phyloP scores from a whole-genome alignment of 768 basidiomycete genomes.

The Lanmaoa pseudosensibilis region DNA sequence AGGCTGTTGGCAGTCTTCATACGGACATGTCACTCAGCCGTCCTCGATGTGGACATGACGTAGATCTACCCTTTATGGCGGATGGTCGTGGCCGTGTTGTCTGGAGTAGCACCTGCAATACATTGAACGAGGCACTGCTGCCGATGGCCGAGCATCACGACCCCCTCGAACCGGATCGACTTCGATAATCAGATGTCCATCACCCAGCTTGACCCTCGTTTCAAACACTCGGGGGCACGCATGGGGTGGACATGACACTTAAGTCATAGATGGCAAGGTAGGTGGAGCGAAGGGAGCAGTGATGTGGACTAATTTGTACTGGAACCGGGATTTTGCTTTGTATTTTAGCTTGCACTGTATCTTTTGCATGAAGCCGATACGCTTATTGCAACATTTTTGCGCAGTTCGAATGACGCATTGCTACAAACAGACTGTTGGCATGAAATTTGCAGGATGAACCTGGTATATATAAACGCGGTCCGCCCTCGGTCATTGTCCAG shows the following conservation, averaged over 20 bases:
- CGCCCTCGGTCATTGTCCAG: no score
- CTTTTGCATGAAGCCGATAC: neutral
- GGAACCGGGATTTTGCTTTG: slow-evolving; percentile 1
- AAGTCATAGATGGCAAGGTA: slow-evolving; percentile 18
- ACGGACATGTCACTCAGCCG: slow-evolving; percentile 6
- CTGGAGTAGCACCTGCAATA: slow-evolving; percentile 35
- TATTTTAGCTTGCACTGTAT: slow-evolving; percentile 12
- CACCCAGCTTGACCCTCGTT: slow-evolving; percentile 6
- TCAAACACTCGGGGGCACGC: slow-evolving; percentile 18
- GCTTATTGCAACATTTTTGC: no score
- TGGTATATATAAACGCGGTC: no score
- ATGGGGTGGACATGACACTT: slow-evolving; percentile 23
- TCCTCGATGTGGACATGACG: slow-evolving; percentile 33
- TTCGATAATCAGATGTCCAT: slow-evolving; percentile 18
- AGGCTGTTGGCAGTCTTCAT: slow-evolving; percentile 2
- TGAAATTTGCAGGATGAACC: no score
- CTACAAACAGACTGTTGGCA: neutral
- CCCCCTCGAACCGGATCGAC: slow-evolving; percentile 23
- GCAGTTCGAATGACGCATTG: no score
- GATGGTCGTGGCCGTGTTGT: slow-evolving; percentile 66
- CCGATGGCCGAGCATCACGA: slow-evolving; percentile 24
- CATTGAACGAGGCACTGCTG: slow-evolving; percentile 15
- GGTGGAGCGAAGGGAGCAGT: slow-evolving; percentile 11
- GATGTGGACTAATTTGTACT: slow-evolving; percentile 13
- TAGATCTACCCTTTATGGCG: slow-evolving; percentile 56